Conservation (phyloP, 441 rosid species). For the Erodium texanum region DNA sequence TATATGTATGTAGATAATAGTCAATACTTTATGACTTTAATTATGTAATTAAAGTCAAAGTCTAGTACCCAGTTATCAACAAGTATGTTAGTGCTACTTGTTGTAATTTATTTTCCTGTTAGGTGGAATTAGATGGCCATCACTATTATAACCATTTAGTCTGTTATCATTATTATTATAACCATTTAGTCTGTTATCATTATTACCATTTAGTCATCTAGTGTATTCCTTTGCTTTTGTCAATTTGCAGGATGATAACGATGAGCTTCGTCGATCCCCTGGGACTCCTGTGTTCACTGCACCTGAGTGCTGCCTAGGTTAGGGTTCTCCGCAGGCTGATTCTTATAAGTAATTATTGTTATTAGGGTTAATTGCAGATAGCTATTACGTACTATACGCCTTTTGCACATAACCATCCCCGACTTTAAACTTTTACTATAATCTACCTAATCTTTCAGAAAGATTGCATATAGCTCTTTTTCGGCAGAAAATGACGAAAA, state of each 20-base stretch:
- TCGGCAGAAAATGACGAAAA: too few relatives aligned
- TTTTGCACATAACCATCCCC: too few relatives aligned
- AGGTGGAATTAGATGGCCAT: not conserved
- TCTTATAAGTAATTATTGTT: not conserved
- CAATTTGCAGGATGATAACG: constrained; percentile 65
- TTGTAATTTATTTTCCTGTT: not conserved
- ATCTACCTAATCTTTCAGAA: too few relatives aligned
- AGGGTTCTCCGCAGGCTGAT: constrained; percentile 11
- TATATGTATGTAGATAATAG: too few relatives aligned
- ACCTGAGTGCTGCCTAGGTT: constrained; percentile 94
- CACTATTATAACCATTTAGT: not conserved
- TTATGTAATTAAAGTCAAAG: not conserved
- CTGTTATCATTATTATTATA: not conserved
- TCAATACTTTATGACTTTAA: not conserved
- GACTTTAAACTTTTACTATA: too few relatives aligned
- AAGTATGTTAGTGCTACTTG: not conserved
- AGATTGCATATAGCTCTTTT: too few relatives aligned
- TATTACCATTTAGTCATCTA: not conserved
- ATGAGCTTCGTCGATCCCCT: constrained; percentile 92
- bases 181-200: not conserved
- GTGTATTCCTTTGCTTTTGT: not conserved
- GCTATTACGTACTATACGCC: too few relatives aligned
- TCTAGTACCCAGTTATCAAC: not conserved
- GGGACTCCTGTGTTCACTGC: constrained; percentile 99
- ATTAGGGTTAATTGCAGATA: too few relatives aligned